These are phyloP conservation scores for Aspergillus glaucus DNA, from an alignment of 2,329 filamentous ascomycete genomes.

Conservation along the genomic window DNA sequence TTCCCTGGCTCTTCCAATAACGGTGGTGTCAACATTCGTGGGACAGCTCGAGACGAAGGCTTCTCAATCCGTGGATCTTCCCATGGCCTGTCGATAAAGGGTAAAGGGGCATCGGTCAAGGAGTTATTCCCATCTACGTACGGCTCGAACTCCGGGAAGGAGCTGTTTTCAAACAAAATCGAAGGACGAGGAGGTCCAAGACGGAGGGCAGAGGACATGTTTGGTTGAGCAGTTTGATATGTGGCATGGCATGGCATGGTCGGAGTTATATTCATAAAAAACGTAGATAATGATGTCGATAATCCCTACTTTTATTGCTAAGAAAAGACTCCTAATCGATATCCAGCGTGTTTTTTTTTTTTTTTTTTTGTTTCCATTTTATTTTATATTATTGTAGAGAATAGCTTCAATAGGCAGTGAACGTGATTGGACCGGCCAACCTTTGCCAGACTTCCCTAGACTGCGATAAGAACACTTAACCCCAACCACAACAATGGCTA, in stretches of 20 bases:
- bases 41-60: constrained; percentile 43
- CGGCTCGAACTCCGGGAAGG: constrained; percentile 57
- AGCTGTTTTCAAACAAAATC: constrained; percentile 59
- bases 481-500: background rate
- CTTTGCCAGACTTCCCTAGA: background rate
- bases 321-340: background rate
- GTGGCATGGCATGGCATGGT: background rate
- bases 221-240: constrained; percentile 45
- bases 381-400: background rate
- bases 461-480: too few species aligned
- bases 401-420: background rate
- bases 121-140: constrained; percentile 65
- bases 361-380: background rate
- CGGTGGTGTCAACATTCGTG: constrained; percentile 54
- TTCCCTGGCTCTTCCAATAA: constrained; percentile 31
- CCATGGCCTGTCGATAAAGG: constrained; percentile 61
- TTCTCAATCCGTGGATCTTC: constrained; percentile 37
- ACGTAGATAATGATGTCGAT: background rate
- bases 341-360: background rate
- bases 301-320: background rate
- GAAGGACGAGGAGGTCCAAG: constrained; percentile 55
- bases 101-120: constrained; percentile 58
- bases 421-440: background rate
- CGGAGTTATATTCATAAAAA: background rate
- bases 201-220: constrained; percentile 67